These are phyloP conservation scores for Nyssa sinensis DNA, from an alignment of 148 eudicot species.

Conservation along the genomic window DNA sequence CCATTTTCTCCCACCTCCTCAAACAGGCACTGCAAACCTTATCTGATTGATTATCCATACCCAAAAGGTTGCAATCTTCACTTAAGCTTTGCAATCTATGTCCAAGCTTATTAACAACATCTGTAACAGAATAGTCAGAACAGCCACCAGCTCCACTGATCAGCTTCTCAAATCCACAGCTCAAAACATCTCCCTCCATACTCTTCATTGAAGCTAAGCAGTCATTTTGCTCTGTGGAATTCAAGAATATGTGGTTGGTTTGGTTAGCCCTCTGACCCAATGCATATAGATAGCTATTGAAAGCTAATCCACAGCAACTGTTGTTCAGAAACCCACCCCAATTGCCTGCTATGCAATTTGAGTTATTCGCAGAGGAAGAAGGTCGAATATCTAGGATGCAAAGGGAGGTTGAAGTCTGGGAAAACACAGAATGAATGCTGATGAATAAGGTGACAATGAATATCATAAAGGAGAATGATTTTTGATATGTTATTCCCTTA, in stretches of 20 bases:
- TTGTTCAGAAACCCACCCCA: constrained; percentile 36
- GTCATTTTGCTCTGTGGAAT: constrained; percentile 24
- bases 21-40: constrained; percentile 25
- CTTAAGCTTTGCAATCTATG: constrained; percentile 13
- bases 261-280: constrained; percentile 23
- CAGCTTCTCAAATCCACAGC: constrained; percentile 46
- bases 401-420: neutral
- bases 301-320: constrained; percentile 27
- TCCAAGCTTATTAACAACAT: constrained; percentile 29
- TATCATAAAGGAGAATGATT: neutral
- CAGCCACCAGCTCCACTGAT: constrained; percentile 38
- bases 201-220: constrained; percentile 24
- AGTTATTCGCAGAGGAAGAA: constrained; percentile 11
- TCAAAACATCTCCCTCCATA: neutral
- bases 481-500: neutral
- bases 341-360: constrained; percentile 21
- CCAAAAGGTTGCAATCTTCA: constrained; percentile 30
- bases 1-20: constrained; percentile 32
- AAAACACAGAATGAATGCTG: constrained; percentile 4
- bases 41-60: constrained; percentile 4
- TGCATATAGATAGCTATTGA: constrained; percentile 27
- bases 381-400: constrained; percentile 29
- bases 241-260: constrained; percentile 38
- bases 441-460: constrained; percentile 13
- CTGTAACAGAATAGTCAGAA: constrained; percentile 34